Evolutionary conservation across 768 basidiomycete species (phyloP).

Genomic region (Mycena vulgaris): DNA sequence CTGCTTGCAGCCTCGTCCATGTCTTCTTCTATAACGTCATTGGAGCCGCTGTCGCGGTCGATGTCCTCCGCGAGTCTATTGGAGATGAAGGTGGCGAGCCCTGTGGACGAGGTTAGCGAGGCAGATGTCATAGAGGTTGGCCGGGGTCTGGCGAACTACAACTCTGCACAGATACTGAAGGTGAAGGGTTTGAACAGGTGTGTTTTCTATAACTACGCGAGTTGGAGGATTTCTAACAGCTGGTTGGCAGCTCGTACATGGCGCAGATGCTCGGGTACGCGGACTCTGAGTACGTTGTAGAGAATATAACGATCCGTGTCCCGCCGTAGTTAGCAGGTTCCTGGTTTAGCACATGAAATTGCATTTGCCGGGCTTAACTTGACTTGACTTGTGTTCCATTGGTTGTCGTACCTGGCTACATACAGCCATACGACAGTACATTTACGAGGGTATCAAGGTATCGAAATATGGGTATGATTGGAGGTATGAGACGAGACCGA

Average conservation of each 20-base stretch:
- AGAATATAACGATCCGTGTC: constrained; percentile 88
- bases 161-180: constrained; percentile 90
- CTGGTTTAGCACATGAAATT: constrained; percentile 23
- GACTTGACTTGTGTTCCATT: too few relatives aligned
- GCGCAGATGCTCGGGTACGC: constrained; percentile 90
- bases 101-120: constrained; percentile 58
- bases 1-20: constrained; percentile 58
- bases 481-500: too few relatives aligned
- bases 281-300: constrained; percentile 97
- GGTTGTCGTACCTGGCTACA: too few relatives aligned
- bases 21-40: constrained; percentile 62
- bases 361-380: background rate
- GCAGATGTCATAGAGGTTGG: constrained; percentile 91
- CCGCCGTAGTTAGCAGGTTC: constrained; percentile 61
- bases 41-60: constrained; percentile 61
- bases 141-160: constrained; percentile 95
- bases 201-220: constrained; percentile 38
- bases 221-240: constrained; percentile 18
- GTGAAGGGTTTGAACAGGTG: constrained; percentile 95
- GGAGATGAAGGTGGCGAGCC: constrained; percentile 31
- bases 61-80: constrained; percentile 49
- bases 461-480: too few relatives aligned
- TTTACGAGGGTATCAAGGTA: too few relatives aligned
- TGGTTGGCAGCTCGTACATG: constrained; percentile 77
- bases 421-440: too few relatives aligned